Percentiles rank a stretch among this genome's conserved stretches.
Conservation (phyloP, 2,329 filamentous ascomycete genomes). For the Alternaria sp. region DNA sequence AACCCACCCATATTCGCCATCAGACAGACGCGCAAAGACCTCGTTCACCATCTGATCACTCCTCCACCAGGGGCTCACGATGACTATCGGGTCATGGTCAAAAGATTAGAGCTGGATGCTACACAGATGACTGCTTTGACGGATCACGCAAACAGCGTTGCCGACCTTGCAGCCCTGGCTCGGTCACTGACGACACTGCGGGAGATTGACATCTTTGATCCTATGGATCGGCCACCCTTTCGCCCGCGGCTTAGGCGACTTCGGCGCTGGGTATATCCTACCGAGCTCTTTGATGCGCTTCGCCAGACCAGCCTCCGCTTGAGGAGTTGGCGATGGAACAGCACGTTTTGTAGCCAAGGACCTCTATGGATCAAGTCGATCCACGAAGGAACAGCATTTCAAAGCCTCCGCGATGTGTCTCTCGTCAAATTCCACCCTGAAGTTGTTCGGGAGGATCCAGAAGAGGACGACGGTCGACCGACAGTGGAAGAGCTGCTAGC, state of each 20-base stretch:
- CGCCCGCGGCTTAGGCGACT: conserved; percentile 60
- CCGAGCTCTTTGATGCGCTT: conserved; percentile 69
- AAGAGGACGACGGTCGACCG: conserved; percentile 23
- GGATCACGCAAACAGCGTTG: conserved; percentile 59
- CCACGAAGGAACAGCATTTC: conserved; percentile 54
- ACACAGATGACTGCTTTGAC: conserved; percentile 62
- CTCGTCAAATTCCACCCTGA: conserved; percentile 45
- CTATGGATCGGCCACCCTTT: conserved; percentile 71
- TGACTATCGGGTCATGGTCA: conserved; percentile 75
- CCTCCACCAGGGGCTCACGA: conserved; percentile 45
- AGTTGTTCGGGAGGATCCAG: conserved; percentile 15
- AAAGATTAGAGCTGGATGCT: conserved; percentile 72
- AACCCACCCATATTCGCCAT: conserved; percentile 68
- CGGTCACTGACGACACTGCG: conserved; percentile 69
- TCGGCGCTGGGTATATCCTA: conserved; percentile 71
- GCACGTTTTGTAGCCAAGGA: conserved; percentile 50
- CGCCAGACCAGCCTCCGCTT: conserved; percentile 56
- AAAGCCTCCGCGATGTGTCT: conserved; percentile 44
- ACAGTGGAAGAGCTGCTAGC: conserved; percentile 53
- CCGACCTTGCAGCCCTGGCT: conserved; percentile 66
- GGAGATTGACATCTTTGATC: conserved; percentile 74
- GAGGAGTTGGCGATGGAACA: conserved; percentile 64
- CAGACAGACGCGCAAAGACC: conserved; percentile 52
- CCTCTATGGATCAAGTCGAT: conserved; percentile 47
- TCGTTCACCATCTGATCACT: conserved; percentile 62